phyloP scores from a whole-genome alignment of 2,329 filamentous ascomycete genomes.

The Beauveria caledonica region DNA sequence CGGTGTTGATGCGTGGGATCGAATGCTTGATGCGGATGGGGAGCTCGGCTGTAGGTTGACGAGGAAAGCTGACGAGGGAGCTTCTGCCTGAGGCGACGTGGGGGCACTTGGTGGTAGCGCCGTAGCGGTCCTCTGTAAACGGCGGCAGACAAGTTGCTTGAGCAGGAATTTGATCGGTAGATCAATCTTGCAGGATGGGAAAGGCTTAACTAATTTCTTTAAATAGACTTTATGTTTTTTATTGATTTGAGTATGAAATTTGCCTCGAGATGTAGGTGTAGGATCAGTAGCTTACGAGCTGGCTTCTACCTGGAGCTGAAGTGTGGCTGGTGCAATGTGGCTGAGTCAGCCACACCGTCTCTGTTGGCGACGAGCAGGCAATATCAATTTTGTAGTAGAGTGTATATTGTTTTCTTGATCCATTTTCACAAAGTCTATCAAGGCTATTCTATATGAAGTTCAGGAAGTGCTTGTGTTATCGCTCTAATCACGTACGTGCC shows the following conservation, averaged over 20 bases:
- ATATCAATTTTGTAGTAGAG: no score
- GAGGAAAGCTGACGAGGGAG: conserved; percentile 10
- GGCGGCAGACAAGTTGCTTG: neutral
- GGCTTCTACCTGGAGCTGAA: neutral
- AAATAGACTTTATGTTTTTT: no score
- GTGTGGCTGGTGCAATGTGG: neutral
- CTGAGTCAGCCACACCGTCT: neutral
- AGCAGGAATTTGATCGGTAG: neutral
- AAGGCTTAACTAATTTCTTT: neutral
- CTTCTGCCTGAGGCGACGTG: conserved; percentile 12
- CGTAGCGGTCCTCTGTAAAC: neutral
- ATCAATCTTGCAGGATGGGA: neutral
- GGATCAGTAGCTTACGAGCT: neutral
- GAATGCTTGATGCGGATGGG: conserved; percentile 1
- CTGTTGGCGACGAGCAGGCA: no score
- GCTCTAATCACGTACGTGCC: no score
- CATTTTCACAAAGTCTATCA: no score
- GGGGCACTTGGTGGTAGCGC: neutral
- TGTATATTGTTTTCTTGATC: no score
- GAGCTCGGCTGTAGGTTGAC: conserved; percentile 2
- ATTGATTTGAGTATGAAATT: neutral
- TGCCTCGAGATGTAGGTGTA: neutral
- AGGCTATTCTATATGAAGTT: no score
- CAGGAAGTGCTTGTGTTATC: no score
- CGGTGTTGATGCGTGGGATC: conserved; percentile 4